Evolutionary conservation across 2,329 filamentous ascomycete genomes (phyloP), one percentile per base, ranked within the genome.

Genomic region (Colletotrichum tanaceti): DNA sequence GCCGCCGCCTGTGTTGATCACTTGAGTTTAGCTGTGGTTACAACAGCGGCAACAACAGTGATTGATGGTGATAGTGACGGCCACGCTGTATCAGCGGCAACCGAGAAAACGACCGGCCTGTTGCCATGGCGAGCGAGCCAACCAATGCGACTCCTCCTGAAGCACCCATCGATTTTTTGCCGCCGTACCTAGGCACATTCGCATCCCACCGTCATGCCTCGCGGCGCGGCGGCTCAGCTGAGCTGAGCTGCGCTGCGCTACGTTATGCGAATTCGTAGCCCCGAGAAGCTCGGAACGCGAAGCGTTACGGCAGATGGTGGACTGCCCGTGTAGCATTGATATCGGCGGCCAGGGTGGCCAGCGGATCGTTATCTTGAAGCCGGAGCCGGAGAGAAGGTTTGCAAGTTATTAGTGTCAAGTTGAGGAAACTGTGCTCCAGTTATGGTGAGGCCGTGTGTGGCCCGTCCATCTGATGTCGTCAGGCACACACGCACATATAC

Each of bases 401-500:
- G 65, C 53, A 53, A 41, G 20, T 20, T 65, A 41, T 20, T 65
- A 41, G 43, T 55, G 52, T 68, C 63, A 59, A 68, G 57, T 22
- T 50, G 62, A 60, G 49, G 38, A 57, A 53, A 50, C 61, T 35
- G 65, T 59, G 61, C 11, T 46, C 44, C 46, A 58, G 53, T 49
- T 28, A 41, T 68, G 65, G 62, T 55, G 49, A 68, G 44, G 65
- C 65, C 55, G 62, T 49, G 63, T 59, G 62, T 68, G 62, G 62
- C 62, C 57, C 35, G 13, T 55, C 54, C 55, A 46, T 60, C 62
- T 38, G 55, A 68, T 61, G 55, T 68, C 65, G 49, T 68, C 62
- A 68, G 65, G 55, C 28, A 32, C 28, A 32, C 10, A 32, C 28
- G 28, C 28, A 35, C 5, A 35, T 7, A 35, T 9, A 7, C 24